Evolutionary conservation across 768 basidiomycete species (phyloP).

Genomic region (Punctularia strigosozonata): DNA sequence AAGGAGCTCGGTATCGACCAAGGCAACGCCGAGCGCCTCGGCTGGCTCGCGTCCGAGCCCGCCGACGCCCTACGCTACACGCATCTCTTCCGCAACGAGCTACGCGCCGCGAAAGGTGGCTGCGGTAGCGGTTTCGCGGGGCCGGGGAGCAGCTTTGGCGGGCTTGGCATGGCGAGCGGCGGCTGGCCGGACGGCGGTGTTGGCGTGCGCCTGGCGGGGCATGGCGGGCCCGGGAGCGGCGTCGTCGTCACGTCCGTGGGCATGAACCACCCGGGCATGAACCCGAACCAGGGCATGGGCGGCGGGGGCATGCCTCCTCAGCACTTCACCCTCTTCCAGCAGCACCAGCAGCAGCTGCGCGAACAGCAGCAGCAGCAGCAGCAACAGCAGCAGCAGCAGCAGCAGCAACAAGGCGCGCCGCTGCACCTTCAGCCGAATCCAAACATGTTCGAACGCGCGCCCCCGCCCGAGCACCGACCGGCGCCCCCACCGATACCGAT

Average conservation of each 20-base stretch:
- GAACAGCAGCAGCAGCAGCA: constrained; percentile 13
- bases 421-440: constrained; percentile 13
- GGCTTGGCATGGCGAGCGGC: neutral
- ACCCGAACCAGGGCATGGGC: constrained; percentile 10
- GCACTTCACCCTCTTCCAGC: neutral
- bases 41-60: constrained; percentile 35
- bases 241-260: neutral
- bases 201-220: neutral
- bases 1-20: constrained; percentile 65
- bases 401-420: constrained; percentile 10
- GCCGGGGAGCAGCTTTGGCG: neutral
- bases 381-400: constrained; percentile 12
- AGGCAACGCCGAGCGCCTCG: constrained; percentile 36
- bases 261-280: neutral
- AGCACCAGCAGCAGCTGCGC: constrained; percentile 12
- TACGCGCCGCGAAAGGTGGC: neutral
- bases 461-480: constrained; percentile 40
- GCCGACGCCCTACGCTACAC: constrained; percentile 17
- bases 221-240: neutral
- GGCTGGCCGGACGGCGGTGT: neutral
- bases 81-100: neutral
- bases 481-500: too few species aligned
- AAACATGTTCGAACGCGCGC: constrained; percentile 9
- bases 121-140: neutral
- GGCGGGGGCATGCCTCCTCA: constrained; percentile 13